Base-by-base conservation (phyloP, 2,329 filamentous ascomycete genomes). In the Penicillium sp. region DNA sequence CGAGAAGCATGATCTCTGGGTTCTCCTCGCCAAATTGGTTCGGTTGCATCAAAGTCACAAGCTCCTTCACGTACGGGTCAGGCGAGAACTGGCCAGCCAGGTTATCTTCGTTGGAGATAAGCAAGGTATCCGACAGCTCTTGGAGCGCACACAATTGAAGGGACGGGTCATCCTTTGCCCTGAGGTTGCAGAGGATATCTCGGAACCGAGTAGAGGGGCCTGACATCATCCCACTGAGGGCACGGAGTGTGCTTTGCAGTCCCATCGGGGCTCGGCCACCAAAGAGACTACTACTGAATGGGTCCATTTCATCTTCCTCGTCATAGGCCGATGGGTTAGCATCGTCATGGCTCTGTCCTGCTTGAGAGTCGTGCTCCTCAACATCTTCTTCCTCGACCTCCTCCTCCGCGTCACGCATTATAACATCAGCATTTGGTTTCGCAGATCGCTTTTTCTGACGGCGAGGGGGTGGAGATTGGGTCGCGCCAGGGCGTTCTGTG, bases 101-200 rank as follows among this genome's bases (percentile, higher is more conserved):
- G 62, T 95, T 97, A 70, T 99, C 94, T 75, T 99, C 94, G 63
- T 94, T 97, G 10, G 93, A 96, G 36, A 99, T 90, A 29, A 99
- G 81, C 5, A 99, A 80, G 50, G 97, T 87, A 73, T 99, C 92
- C 0, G 93, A 96, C 6, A 99, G 81, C 64, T 97, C 93, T 73
- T 96, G 91, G 29, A 99, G 79, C 27, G 93, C 94, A 67, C 97
- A 92, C 62, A 96, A 81, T 77, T 99, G 95, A 38, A 94, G 78
- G 0, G 92, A 92, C 5, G 88, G 85, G 60, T 97, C 91, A 44
- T 93, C 90, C 69, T 92, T 93, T 65, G 90, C 86, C 61, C 88
- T 87, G 54, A 99, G 78, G 64, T 87, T 90, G 73, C 77, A 81
- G 57, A 93, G 77, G 48, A 92, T 88, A 55, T 91, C 90, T 52